phyloP scores from a whole-genome alignment of 768 basidiomycete genomes.

The Phaeotremella skinneri region DNA sequence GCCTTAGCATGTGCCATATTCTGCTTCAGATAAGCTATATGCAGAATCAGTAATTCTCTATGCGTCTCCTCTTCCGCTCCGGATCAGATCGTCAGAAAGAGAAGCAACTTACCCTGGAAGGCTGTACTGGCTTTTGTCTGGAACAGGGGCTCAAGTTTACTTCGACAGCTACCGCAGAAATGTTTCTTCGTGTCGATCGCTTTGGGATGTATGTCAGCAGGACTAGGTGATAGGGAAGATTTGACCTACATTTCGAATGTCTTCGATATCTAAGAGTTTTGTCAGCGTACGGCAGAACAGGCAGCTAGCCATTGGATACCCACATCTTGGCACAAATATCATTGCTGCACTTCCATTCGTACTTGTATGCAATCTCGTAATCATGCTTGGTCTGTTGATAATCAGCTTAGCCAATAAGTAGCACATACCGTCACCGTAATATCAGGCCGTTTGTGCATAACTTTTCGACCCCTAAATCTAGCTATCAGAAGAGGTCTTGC shows the following conservation, averaged over 20 bases:
- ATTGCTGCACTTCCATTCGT: conserved; percentile 42
- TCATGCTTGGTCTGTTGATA: conserved; percentile 51
- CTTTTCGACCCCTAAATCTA: conserved; percentile 62
- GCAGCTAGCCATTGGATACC: conserved; percentile 9
- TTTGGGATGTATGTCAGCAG: conserved; percentile 19
- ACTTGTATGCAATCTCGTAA: conserved; percentile 54
- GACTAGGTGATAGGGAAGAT: not conserved
- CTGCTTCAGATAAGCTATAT: conserved; percentile 36
- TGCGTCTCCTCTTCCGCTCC: too few species aligned
- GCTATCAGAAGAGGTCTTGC: conserved; percentile 14
- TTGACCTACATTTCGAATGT: conserved; percentile 48
- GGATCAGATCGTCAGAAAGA: not conserved
- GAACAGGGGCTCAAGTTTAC: conserved; percentile 43
- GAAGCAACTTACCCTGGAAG: conserved; percentile 43
- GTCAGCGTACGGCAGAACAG: not conserved
- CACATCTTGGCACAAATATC: conserved; percentile 49
- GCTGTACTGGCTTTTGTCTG: conserved; percentile 32
- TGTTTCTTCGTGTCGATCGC: conserved; percentile 50
- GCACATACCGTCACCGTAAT: conserved; percentile 63
- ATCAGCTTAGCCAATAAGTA: not conserved
- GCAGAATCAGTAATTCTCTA: not conserved
- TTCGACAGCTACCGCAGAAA: conserved; percentile 50
- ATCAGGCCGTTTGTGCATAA: conserved; percentile 67
- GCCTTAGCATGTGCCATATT: conserved; percentile 42
- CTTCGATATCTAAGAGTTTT: conserved; percentile 37